Percentiles rank a stretch among this genome's conserved stretches.
phyloP scores from a whole-genome alignment of 116 monocot species.

The Posidonia oceanica region DNA sequence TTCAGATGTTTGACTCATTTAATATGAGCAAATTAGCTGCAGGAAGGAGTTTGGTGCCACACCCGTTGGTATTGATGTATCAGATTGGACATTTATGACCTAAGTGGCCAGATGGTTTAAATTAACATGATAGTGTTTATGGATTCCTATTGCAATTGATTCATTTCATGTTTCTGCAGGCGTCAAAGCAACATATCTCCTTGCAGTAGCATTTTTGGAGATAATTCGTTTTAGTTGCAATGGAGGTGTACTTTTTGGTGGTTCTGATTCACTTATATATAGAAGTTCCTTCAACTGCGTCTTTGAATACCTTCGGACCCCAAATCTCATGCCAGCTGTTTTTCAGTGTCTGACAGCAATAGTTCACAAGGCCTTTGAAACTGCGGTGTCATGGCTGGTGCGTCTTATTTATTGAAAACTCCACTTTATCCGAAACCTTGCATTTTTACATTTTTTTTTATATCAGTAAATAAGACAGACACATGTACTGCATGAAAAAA shows the following conservation, averaged over 20 bases:
- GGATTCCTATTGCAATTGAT: no score
- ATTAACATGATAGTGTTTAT: no score
- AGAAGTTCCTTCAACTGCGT: conserved; percentile 92
- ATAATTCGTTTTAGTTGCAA: conserved; percentile 86
- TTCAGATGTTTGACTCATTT: not conserved
- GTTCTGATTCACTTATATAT: conserved; percentile 24
- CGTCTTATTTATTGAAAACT: not conserved
- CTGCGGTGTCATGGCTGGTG: conserved; percentile 78
- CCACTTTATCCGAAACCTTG: not conserved
- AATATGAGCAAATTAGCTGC: not conserved
- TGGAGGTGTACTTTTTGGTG: conserved; percentile 67
- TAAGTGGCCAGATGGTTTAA: no score
- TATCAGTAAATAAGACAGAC: no score
- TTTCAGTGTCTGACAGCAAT: conserved; percentile 88
- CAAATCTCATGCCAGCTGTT: conserved; percentile 83
- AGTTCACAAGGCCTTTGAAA: conserved; percentile 80
- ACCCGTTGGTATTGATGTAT: no score
- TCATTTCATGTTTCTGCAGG: conserved; percentile 33
- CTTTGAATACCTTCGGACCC: conserved; percentile 90
- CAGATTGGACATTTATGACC: no score
- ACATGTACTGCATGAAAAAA: no score
- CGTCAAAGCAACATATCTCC: conserved; percentile 93
- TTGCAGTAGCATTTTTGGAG: conserved; percentile 92
- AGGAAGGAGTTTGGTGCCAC: not conserved
- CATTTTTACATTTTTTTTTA: no score